Evolutionary conservation across 169 alveolate species (phyloP).

Genomic region (Cyclospora cayetanensis): DNA sequence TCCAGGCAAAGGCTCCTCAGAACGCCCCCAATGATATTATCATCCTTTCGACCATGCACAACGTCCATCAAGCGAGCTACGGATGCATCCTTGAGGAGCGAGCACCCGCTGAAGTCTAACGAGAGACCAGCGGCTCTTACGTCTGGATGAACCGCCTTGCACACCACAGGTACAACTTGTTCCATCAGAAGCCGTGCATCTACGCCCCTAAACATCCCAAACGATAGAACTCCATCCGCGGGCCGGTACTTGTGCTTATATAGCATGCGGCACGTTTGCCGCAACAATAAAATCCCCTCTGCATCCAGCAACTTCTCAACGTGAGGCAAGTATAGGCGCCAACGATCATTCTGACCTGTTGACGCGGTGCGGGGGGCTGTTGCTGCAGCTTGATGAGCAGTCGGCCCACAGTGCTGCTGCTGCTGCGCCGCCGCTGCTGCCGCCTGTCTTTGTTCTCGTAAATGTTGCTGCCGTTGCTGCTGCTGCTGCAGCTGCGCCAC

Average conservation of each 20-base stretch:
- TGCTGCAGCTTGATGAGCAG: slow-evolving; percentile 36
- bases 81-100: slow-evolving; percentile 83
- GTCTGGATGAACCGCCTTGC: slow-evolving; percentile 68
- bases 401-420: neutral
- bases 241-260: slow-evolving; percentile 73
- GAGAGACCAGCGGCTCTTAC: slow-evolving; percentile 70
- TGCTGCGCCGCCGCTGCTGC: slow-evolving; percentile 18
- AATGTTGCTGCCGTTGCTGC: slow-evolving; percentile 55
- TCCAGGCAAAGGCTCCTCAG: slow-evolving; percentile 83
- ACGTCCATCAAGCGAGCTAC: slow-evolving; percentile 83
- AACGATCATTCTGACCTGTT: slow-evolving; percentile 64
- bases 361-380: slow-evolving; percentile 52
- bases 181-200: slow-evolving; percentile 73
- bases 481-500: slow-evolving; percentile 12
- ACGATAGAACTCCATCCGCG: slow-evolving; percentile 66
- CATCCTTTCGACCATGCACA: slow-evolving; percentile 75
- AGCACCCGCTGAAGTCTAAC: slow-evolving; percentile 85
- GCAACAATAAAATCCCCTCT: slow-evolving; percentile 71
- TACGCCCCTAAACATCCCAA: slow-evolving; percentile 70
- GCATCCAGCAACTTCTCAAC: slow-evolving; percentile 71
- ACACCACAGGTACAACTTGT: slow-evolving; percentile 72
- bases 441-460: neutral
- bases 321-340: slow-evolving; percentile 67
- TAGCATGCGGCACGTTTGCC: slow-evolving; percentile 69
- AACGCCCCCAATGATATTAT: slow-evolving; percentile 78